Evolutionary conservation across 2,329 filamentous ascomycete species (phyloP).

Genomic region (Aspergillus sp.): DNA sequence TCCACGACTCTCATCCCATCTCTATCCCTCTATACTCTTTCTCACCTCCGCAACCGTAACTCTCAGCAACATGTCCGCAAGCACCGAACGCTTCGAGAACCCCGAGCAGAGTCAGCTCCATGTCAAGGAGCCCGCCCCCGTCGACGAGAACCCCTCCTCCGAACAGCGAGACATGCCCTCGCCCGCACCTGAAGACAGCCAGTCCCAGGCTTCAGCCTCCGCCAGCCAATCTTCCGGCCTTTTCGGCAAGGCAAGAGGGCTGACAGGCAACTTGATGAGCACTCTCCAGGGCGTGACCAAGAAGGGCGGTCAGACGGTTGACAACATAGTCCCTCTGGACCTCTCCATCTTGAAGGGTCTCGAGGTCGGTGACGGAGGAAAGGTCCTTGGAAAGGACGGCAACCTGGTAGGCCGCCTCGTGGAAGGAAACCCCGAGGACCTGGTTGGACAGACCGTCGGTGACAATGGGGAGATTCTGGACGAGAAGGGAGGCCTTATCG

Average conservation of each 20-base stretch:
- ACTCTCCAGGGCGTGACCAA: conserved; percentile 11
- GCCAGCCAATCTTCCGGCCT: conserved; percentile 15
- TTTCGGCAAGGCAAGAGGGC: conserved; percentile 16
- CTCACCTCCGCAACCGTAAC: neutral
- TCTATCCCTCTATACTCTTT: neutral
- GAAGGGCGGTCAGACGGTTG: conserved; percentile 19
- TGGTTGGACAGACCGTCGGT: conserved; percentile 41
- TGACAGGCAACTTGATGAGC: conserved; percentile 18
- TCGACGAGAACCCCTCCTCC: neutral
- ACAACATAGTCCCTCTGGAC: conserved; percentile 15
- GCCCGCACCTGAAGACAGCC: conserved; percentile 20
- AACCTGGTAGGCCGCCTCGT: conserved; percentile 38
- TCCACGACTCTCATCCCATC: conserved; percentile 5
- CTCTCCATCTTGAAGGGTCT: conserved; percentile 41
- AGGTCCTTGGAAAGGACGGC: conserved; percentile 36
- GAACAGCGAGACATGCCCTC: conserved; percentile 25
- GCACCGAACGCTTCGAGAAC: neutral
- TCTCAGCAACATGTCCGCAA: neutral
- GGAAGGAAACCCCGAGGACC: conserved; percentile 42
- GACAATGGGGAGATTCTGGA: conserved; percentile 36
- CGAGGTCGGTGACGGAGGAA: conserved; percentile 35
- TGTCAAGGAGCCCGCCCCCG: conserved; percentile 12
- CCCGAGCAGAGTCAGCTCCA: conserved; percentile 24
- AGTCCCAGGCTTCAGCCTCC: conserved; percentile 29
- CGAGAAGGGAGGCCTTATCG: conserved; percentile 35